Evolutionary conservation across 1,139 yeast genomes (phyloP).

Genomic region (Candida gigantensis): DNA sequence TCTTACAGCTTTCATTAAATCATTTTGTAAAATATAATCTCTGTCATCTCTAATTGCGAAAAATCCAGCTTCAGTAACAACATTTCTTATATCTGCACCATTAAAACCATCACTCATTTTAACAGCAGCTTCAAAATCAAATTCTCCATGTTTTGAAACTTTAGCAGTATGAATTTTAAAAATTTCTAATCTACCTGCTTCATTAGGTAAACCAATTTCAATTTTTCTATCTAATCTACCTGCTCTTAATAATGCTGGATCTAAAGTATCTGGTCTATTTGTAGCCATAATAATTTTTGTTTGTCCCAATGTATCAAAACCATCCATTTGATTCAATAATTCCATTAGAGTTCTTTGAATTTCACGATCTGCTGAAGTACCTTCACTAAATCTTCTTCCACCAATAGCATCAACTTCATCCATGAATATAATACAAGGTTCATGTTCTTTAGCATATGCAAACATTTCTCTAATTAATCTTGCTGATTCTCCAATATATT

Average conservation of each 20-base stretch:
- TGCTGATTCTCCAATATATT: conserved; percentile 97
- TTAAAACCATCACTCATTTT: conserved; percentile 99
- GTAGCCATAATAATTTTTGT: conserved; percentile 99
- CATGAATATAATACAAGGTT: conserved; percentile 98
- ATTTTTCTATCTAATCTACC: conserved; percentile 98
- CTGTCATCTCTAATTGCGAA: conserved; percentile 98
- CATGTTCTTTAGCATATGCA: conserved; percentile 97
- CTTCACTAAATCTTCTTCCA: conserved; percentile 97
- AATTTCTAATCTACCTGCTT: conserved; percentile 91
- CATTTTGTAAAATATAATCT: conserved; percentile 90
- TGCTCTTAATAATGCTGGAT: conserved; percentile 98
- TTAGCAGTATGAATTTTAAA: conserved; percentile 90
- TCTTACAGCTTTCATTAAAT: conserved; percentile 96
- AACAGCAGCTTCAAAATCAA: conserved; percentile 95
- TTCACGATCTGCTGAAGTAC: conserved; percentile 98
- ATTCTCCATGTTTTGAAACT: conserved; percentile 90
- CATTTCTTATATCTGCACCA: conserved; percentile 98
- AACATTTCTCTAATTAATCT: conserved; percentile 98
- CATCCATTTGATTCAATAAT: conserved; percentile 97
- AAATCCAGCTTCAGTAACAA: conserved; percentile 98
- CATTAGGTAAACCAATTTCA: conserved; percentile 95
- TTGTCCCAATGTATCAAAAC: conserved; percentile 95
- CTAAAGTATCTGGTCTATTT: conserved; percentile 96
- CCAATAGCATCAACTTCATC: conserved; percentile 99
- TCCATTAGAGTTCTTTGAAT: conserved; percentile 99